Evolutionary conservation across 176 grass and related monocot genomes (phyloP), one percentile per base, ranked within the genome.

Genomic region (Oryza nivara): DNA sequence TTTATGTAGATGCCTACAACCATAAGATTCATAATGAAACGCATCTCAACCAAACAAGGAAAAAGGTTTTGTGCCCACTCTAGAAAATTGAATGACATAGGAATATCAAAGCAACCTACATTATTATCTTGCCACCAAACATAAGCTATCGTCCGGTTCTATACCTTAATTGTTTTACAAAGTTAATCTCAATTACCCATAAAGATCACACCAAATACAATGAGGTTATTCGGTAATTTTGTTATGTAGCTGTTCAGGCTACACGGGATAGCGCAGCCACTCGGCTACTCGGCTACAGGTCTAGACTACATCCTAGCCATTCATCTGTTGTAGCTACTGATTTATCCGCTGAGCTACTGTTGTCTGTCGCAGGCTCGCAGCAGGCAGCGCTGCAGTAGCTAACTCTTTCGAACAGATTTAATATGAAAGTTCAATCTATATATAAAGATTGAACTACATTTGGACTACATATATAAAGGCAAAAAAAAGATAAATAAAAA

Each of bases 1-100:
- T 38, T 67, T 70, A 28, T 56, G 48, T 79, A 61, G 67, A 16
- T 41, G 47, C 25, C 73, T 48, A 73, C 79, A 49, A 78, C 74
- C 83, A 78, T 73, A 52, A 14, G 14, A 2, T 2, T 49, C 6
- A 9, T 49, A 73, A 73, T 26, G 46, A 47, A 13, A 73, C 0
- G 8, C 5, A 72, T 73, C 15, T 73, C 2, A 14, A 26, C n/a
- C 6, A 2, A 22, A 22, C 10, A 20, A 45, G 20, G 23, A 46
- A 73, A 73, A 15, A 49, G 1, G 9, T 45, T 6, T 23, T 45
- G 11, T 72, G 38, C 5, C 14, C 12, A 28, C 4, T 9, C 7
- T 22, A 22, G 19, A 32, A 52, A 52, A 52, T 49, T 49, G 26
- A 32, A 30, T 2, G 1, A 1, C 9, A 9, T 1, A 52, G 0